phyloP scores from a whole-genome alignment of 2,329 filamentous ascomycete species.

The Beauveria medogensis region DNA sequence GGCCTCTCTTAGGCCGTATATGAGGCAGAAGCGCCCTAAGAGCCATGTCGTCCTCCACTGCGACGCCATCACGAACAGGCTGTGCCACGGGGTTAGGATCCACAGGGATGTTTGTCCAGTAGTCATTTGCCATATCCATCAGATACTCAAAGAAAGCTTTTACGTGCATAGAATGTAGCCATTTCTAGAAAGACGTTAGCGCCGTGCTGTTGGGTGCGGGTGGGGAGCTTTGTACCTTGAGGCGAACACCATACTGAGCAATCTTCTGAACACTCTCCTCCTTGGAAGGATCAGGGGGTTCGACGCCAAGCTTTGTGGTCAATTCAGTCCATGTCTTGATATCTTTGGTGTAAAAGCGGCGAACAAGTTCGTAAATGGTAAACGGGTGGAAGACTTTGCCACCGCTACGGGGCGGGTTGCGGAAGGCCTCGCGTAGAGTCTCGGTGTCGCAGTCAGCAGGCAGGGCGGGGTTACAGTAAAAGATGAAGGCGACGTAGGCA shows the following conservation, averaged over 20 bases:
- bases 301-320: constrained; percentile 79
- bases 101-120: constrained; percentile 69
- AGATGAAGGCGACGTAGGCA: constrained; percentile 75
- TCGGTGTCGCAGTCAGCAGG: constrained; percentile 56
- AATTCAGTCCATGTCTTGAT: constrained; percentile 91
- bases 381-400: constrained; percentile 79
- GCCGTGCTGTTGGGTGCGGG: constrained; percentile 2
- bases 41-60: constrained; percentile 81
- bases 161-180: constrained; percentile 95
- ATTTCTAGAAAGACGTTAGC: constrained; percentile 51
- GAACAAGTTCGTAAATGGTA: constrained; percentile 68
- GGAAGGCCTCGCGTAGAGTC: constrained; percentile 67
- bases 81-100: constrained; percentile 54
- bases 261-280: constrained; percentile 89
- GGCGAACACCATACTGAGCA: constrained; percentile 84
- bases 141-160: constrained; percentile 93
- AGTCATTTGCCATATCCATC: constrained; percentile 66
- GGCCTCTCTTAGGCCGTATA: constrained; percentile 54
- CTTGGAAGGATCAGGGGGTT: constrained; percentile 71
- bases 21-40: constrained; percentile 76
- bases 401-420: constrained; percentile 74
- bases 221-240: constrained; percentile 56
- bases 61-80: constrained; percentile 69
- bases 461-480: constrained; percentile 84
- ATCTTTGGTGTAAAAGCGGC: constrained; percentile 69